Conservation (phyloP, 2,329 filamentous ascomycete genomes). For the Ceratocystis colombiana region DNA sequence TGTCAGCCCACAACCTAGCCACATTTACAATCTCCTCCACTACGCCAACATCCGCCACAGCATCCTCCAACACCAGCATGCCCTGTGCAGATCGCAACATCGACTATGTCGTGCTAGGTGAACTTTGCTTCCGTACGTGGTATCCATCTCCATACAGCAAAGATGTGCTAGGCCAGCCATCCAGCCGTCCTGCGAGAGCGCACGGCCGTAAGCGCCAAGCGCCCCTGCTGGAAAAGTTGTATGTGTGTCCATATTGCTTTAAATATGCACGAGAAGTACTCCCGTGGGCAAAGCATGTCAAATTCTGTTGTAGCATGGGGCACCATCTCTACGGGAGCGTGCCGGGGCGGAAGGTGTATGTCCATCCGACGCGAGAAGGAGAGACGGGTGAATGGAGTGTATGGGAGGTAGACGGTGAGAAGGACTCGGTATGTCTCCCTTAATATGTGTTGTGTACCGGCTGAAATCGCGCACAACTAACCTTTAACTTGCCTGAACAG, state of each 20-base stretch:
- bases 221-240: constrained; percentile 55
- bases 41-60: neutral
- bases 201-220: constrained; percentile 32
- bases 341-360: constrained; percentile 67
- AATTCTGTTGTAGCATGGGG: constrained; percentile 38
- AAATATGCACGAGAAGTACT: constrained; percentile 65
- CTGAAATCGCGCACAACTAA: constrained; percentile 17
- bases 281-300: constrained; percentile 49
- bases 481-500: constrained; percentile 31
- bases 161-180: constrained; percentile 47
- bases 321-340: constrained; percentile 32
- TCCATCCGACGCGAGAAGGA: constrained; percentile 43
- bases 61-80: neutral
- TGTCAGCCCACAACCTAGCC: neutral
- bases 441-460: neutral
- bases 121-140: constrained; percentile 78
- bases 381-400: constrained; percentile 70
- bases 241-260: constrained; percentile 89
- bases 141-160: constrained; percentile 84
- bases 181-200: constrained; percentile 24
- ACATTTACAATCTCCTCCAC: neutral
- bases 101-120: constrained; percentile 74
- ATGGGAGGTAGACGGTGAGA: constrained; percentile 86
- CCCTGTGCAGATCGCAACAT: constrained; percentile 58
- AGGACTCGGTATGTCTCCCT: constrained; percentile 49